phyloP scores from a whole-genome alignment of 2,329 filamentous ascomycete genomes.

The Penicillium olsonii region DNA sequence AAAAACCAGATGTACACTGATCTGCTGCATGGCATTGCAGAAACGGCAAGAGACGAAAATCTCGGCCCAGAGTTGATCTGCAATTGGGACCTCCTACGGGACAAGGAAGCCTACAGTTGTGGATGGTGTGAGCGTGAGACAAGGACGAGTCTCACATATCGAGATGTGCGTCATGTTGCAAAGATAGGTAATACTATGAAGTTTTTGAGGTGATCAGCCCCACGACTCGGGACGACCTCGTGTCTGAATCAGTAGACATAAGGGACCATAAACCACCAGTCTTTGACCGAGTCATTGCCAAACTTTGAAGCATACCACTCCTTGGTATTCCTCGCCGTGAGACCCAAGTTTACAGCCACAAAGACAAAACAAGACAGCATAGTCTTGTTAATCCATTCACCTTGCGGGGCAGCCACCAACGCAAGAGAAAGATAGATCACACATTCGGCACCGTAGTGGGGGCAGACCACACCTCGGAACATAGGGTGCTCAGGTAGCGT shows the following conservation, averaged over 20 bases:
- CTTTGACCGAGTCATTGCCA: conserved; percentile 62
- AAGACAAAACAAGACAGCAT: conserved; percentile 71
- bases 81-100: conserved; percentile 60
- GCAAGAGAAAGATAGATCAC: conserved; percentile 79
- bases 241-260: conserved; percentile 31
- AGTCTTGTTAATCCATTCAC: conserved; percentile 69
- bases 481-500: conserved; percentile 72
- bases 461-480: conserved; percentile 74
- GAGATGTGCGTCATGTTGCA: conserved; percentile 82
- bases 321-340: conserved; percentile 76
- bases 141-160: conserved; percentile 65
- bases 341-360: conserved; percentile 74
- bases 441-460: conserved; percentile 91
- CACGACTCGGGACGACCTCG: not conserved
- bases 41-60: conserved; percentile 61
- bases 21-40: conserved; percentile 62
- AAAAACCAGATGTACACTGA: conserved; percentile 55
- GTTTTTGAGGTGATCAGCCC: conserved; percentile 39
- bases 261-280: conserved; percentile 76
- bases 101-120: conserved; percentile 36
- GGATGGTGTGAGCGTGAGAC: conserved; percentile 52
- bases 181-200: conserved; percentile 70
- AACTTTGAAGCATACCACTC: conserved; percentile 79
- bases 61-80: conserved; percentile 56
- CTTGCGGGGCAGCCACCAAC: conserved; percentile 69